Base-by-base conservation (phyloP, 768 basidiomycete species). In the Pulveroboletus frians region DNA sequence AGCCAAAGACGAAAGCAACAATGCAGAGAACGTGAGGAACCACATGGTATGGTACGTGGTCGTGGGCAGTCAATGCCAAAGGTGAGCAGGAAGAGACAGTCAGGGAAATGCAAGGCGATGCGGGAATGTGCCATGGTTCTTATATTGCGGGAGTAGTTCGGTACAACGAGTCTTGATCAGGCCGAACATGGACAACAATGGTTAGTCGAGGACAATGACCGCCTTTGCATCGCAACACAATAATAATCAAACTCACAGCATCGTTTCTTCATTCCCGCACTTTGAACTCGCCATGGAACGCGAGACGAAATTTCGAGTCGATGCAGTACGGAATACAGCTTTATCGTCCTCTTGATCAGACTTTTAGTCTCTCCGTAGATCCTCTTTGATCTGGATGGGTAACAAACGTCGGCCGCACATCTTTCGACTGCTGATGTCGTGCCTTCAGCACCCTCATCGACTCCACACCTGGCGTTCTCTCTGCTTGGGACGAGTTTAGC, bases 391-490 rank as follows among this genome's bases (percentile, higher is more conserved):
- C 77, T 84, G 73, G 83, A 85, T 59, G 83, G 83, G 83, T 84
- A 60, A 59, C 70, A 59, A 40, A 21, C 3, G 21, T 46, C 46
- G 17, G 4, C 38, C 43, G 35, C 13, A 38, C 27, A 7, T 15
- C n/a, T 26, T 26, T 41, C 34, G 21, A 30, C 18, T 6, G 20
- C 38, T 57, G 20, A 66, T 20, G 48, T 49, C 39, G 18, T 49
- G 8, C 9, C 35, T 40, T 29, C 59, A 87, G 85, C 36, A 88
- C 85, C 6, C 75, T 85, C 50, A 79, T 86, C 60, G 88, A 92
- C 68, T 90, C 88, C 3, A 92, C 89, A 5, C 87, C 87, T 1
- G 91, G 89, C 4, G 85, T 92, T n/a, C 55, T 81, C 43, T 76
- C 76, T 51, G 85, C 88, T 8, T 93, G 91, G 91, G 71, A 78